Evolutionary conservation across 371 early-diverging fungal species (phyloP).

Genomic region (Globomyces sp.): DNA sequence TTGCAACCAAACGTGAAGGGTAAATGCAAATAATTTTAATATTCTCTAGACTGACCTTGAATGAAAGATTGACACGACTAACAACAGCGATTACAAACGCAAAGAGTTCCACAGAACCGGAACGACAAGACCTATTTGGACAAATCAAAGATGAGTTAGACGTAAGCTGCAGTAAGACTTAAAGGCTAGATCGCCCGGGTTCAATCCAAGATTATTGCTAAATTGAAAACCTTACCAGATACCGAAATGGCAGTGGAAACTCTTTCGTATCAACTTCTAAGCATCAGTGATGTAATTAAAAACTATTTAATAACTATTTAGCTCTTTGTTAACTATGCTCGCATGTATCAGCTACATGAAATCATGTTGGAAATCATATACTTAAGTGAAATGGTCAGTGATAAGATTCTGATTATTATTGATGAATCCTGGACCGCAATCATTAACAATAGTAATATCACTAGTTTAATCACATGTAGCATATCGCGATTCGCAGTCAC

Average conservation of each 20-base stretch:
- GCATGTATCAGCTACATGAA: slow-evolving; percentile 60
- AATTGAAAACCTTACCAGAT: slow-evolving; percentile 28
- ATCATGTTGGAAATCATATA: slow-evolving; percentile 60
- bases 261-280: background rate
- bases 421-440: slow-evolving; percentile 54
- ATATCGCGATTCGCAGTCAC: slow-evolving; percentile 31
- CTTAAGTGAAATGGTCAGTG: slow-evolving; percentile 52
- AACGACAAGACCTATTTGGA: slow-evolving; percentile 40
- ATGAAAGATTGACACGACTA: slow-evolving; percentile 64
- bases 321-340: slow-evolving; percentile 56
- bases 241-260: slow-evolving; percentile 21
- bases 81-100: slow-evolving; percentile 71
- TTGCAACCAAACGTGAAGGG: slow-evolving; percentile 43
- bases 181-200: slow-evolving; percentile 37
- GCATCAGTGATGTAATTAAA: background rate
- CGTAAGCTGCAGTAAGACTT: slow-evolving; percentile 24
- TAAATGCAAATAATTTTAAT: background rate
- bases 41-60: slow-evolving; percentile 43
- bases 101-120: slow-evolving; percentile 49
- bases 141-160: slow-evolving; percentile 60
- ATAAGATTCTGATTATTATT: slow-evolving; percentile 49
- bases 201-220: slow-evolving; percentile 50
- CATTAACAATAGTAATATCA: slow-evolving; percentile 39
- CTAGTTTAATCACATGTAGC: slow-evolving; percentile 16
- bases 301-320: slow-evolving; percentile 25